These are phyloP conservation scores for Hanseniaspora valbyensis DNA, from an alignment of 805 yeast species.

Conservation along the genomic window DNA sequence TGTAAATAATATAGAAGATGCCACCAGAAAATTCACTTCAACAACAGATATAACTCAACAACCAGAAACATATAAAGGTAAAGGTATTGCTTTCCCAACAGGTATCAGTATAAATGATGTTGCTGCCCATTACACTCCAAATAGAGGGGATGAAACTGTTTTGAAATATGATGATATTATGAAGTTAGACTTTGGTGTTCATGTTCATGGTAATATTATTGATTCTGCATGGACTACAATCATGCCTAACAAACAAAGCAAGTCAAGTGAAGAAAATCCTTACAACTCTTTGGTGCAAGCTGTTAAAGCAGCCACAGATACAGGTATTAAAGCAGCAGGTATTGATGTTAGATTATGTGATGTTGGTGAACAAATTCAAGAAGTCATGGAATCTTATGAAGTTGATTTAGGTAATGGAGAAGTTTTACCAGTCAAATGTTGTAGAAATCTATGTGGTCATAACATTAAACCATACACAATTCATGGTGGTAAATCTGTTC, in stretches of 20 bases:
- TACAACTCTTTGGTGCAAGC: constrained; percentile 75
- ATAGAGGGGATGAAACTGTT: constrained; percentile 80
- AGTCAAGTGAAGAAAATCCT: constrained; percentile 40
- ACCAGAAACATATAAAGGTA: constrained; percentile 32
- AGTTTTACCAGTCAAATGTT: constrained; percentile 71
- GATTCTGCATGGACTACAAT: constrained; percentile 93
- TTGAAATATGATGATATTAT: constrained; percentile 80
- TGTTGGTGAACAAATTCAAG: constrained; percentile 92
- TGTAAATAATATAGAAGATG: constrained; percentile 79
- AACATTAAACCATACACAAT: constrained; percentile 72
- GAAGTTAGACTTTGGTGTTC: constrained; percentile 96
- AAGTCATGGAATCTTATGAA: constrained; percentile 94
- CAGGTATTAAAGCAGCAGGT: constrained; percentile 88
- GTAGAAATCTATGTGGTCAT: constrained; percentile 90
- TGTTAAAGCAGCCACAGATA: constrained; percentile 83
- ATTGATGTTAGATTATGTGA: constrained; percentile 91
- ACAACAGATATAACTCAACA: constrained; percentile 47
- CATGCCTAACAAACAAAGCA: constrained; percentile 30
- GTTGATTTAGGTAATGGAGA: constrained; percentile 74
- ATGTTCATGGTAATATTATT: constrained; percentile 83
- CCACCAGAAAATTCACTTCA: constrained; percentile 62
- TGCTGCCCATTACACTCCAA: constrained; percentile 98
- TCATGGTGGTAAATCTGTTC: constrained; percentile 94
- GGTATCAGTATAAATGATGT: constrained; percentile 86
- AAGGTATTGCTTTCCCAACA: constrained; percentile 97